Evolutionary conservation across 2,329 filamentous ascomycete genomes (phyloP).

Genomic region (Dactylellina cionopaga): DNA sequence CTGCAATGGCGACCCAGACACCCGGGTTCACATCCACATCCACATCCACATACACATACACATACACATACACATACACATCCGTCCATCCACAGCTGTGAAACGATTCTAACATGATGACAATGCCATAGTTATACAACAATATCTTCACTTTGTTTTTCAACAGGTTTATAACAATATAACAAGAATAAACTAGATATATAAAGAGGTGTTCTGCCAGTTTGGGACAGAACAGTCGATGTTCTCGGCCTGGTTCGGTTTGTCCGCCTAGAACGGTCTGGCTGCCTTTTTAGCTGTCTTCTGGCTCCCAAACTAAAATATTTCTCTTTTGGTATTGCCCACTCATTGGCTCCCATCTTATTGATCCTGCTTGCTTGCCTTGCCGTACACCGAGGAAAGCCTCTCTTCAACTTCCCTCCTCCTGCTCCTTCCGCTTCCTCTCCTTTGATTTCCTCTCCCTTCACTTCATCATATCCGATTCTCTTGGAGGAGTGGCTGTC

Average conservation of each 20-base stretch:
- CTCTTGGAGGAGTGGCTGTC: constrained; percentile 26
- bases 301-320: constrained; percentile 39
- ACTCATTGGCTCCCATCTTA: constrained; percentile 33
- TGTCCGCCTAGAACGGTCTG: neutral
- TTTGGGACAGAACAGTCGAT: no score
- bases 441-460: constrained; percentile 26
- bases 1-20: no score
- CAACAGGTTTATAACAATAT: no score
- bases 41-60: neutral
- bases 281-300: constrained; percentile 16
- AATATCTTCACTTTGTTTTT: no score
- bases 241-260: neutral
- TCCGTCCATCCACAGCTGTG: neutral
- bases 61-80: neutral
- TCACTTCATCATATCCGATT: constrained; percentile 28
- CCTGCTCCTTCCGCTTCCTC: constrained; percentile 1
- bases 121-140: no score
- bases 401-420: constrained; percentile 49
- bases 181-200: no score
- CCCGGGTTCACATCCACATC: no score
- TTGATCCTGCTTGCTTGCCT: constrained; percentile 1
- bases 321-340: constrained; percentile 25
- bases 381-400: constrained; percentile 34
- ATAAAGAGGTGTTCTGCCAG: no score
- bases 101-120: neutral